These are phyloP conservation scores for Phlyctochytrium bullatum DNA, from an alignment of 192 early-diverging fungal genomes.

Conservation along the genomic window DNA sequence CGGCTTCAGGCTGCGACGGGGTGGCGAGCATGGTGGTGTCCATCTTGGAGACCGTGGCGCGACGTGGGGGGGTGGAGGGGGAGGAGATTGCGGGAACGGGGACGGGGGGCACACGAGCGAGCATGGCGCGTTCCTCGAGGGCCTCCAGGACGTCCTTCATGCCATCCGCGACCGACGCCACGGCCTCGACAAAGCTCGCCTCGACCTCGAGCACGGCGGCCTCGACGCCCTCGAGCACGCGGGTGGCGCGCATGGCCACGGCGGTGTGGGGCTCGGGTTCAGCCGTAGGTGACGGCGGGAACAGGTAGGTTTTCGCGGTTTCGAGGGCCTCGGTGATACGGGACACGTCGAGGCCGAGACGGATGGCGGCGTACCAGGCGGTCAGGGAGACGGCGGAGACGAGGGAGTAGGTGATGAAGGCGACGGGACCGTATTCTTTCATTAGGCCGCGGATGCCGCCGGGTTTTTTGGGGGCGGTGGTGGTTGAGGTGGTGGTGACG, in stretches of 20 bases:
- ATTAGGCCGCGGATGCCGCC: slow-evolving; percentile 16
- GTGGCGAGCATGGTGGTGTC: background rate
- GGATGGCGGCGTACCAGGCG: slow-evolving; percentile 17
- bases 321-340: background rate
- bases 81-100: background rate
- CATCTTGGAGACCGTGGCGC: background rate
- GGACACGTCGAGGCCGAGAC: background rate
- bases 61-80: background rate
- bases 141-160: background rate
- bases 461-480: background rate
- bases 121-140: background rate
- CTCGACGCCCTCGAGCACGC: background rate
- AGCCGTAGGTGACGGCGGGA: background rate
- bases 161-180: background rate
- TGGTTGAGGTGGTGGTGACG: background rate
- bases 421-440: slow-evolving; percentile 30
- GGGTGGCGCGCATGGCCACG: background rate
- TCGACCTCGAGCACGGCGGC: slow-evolving; percentile 7
- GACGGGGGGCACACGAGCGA: background rate
- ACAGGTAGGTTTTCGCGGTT: background rate
- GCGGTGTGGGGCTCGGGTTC: background rate
- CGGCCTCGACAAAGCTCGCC: background rate
- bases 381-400: slow-evolving; percentile 31
- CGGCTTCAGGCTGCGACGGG: background rate
- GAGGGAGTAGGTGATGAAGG: slow-evolving; percentile 31